phyloP scores from a whole-genome alignment of 2,329 filamentous ascomycete genomes.

The Botryosphaeria dothidea region DNA sequence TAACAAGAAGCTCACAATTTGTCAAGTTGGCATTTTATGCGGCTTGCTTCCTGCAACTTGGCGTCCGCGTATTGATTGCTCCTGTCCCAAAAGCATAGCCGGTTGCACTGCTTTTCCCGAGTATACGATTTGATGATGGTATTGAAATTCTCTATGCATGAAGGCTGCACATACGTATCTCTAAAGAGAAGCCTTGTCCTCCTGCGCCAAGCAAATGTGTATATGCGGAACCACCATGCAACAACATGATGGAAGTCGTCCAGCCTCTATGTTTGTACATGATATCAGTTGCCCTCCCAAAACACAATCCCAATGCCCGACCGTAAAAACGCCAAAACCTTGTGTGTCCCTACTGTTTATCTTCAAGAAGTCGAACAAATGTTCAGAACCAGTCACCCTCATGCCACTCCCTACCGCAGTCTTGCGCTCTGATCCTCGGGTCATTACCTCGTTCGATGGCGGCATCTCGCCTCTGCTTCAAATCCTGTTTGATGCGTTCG shows the following conservation, averaged over 20 bases:
- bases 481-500: slow-evolving; percentile 41
- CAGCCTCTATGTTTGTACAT: not conserved
- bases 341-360: not conserved
- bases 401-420: slow-evolving; percentile 56
- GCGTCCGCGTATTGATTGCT: not conserved
- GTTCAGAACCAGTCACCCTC: slow-evolving; percentile 57
- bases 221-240: not conserved
- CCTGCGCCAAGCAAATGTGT: not conserved
- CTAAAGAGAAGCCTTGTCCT: not conserved
- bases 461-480: slow-evolving; percentile 38
- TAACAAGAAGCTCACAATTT: too few species aligned
- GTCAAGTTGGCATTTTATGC: too few species aligned
- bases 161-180: not conserved
- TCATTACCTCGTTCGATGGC: slow-evolving; percentile 55
- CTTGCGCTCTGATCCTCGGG: slow-evolving; percentile 52
- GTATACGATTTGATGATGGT: not conserved
- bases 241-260: not conserved
- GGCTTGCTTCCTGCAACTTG: too few species aligned
- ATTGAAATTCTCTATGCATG: not conserved
- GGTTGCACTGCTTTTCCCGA: not conserved
- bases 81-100: not conserved
- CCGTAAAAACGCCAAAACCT: not conserved
- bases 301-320: not conserved
- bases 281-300: not conserved
- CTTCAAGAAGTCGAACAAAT: not conserved